phyloP scores from a whole-genome alignment of 129 eudicot species.

The Chrysanthemum lavandulifolium region DNA sequence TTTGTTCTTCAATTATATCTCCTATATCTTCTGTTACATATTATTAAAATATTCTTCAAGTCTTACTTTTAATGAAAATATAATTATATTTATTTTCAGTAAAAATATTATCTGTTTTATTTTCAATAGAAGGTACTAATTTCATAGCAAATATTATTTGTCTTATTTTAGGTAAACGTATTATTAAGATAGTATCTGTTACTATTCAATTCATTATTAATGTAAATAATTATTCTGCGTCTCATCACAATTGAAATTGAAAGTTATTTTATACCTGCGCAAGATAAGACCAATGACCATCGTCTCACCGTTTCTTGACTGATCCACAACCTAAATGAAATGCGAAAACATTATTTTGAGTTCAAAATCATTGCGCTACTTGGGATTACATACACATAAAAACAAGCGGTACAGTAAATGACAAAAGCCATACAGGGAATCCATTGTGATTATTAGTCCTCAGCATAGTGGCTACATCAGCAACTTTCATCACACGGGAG shows the following conservation, averaged over 20 bases:
- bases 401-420: conserved; percentile 3
- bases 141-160: too few species aligned
- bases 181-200: not conserved
- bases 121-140: too few species aligned
- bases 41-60: too few species aligned
- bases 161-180: too few species aligned
- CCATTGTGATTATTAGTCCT: conserved; percentile 88
- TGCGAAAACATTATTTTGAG: conserved; percentile 7
- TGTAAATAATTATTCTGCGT: not conserved
- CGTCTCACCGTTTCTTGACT: conserved; percentile 80
- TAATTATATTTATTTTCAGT: too few species aligned
- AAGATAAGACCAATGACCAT: conserved; percentile 88
- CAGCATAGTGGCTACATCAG: conserved; percentile 56
- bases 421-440: conserved; percentile 61
- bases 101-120: too few species aligned
- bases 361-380: not conserved
- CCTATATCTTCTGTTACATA: too few species aligned
- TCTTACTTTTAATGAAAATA: too few species aligned
- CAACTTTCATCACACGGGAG: conserved; percentile 80
- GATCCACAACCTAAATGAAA: conserved; percentile 78
- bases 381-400: not conserved
- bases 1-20: too few species aligned
- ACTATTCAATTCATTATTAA: not conserved
- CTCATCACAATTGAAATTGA: conserved; percentile 12
- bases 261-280: conserved; percentile 55